Base-by-base conservation (phyloP, 2,329 filamentous ascomycete species). In the Emericellopsis atlantica region DNA sequence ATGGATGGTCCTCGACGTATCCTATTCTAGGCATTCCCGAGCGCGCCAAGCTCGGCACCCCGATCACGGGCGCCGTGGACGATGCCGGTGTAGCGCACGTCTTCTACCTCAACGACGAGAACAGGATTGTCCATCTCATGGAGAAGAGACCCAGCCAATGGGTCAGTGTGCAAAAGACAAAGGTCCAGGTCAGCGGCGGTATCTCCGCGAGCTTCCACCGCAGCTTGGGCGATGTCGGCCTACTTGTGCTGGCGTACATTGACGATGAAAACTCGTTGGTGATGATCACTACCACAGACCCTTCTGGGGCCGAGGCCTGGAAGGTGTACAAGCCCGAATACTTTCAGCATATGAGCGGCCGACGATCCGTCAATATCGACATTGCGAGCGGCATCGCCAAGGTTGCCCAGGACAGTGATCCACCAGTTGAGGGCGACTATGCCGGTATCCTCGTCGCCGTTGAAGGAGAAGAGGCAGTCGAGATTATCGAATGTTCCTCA, bases 71-170 rank as follows among this genome's bases (percentile, higher is more conserved):
- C 23, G 44, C 44, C 4, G 42, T 37, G 9, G 46, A 51, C 26
- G 42, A 40, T n/a, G 32, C 42, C 4, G 48, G 47, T 5, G 38
- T 36, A 6, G 39, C 45, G 6, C 51, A 54, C 40, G 18, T 51
- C 21, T 52, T 54, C 40, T 54, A 49, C 39, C 35, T 54, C 5
- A 44, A 44, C 23, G 29, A 43, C 44, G 12, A 22, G 21, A 23
- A 26, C n/a, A 37, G 21, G 14, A 21, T 37, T 8, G 16, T 21
- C 7, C 36, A 26, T 16, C 7, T 37, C 14, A 24, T 12, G 21
- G 5, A 37, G 8, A 5, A 5, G 9, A 9, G 18, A 9, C 9
- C 33, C 18, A n/a, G 33, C 4, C 9, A 21, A n/a, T 35, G 33
- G 33, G 33, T 35, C 9, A 9, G 26, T 6, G 26, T 9, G 6